phyloP scores from a whole-genome alignment of 768 basidiomycete genomes.

The Podaxis sp. region DNA sequence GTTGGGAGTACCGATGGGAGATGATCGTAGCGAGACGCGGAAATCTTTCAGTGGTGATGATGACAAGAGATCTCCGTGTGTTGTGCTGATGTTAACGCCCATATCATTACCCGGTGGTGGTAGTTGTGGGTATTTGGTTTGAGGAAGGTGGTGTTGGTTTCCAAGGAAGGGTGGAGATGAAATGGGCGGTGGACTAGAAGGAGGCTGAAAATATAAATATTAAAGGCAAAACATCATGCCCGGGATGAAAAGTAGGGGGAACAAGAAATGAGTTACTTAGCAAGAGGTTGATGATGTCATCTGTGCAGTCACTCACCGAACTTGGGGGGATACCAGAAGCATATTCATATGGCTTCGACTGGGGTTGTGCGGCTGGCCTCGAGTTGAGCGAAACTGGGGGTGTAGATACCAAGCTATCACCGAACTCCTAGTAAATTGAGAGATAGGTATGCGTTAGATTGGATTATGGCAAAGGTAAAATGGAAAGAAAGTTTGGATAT shows the following conservation, averaged over 20 bases:
- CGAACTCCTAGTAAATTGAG: slow-evolving; percentile 15
- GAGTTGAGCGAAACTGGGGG: slow-evolving; percentile 16
- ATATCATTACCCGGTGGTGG: slow-evolving; percentile 11
- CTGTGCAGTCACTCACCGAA: slow-evolving; percentile 24
- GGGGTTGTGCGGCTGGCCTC: slow-evolving; percentile 1
- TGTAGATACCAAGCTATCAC: slow-evolving; percentile 2
- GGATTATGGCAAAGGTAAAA: background rate
- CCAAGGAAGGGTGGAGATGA: slow-evolving; percentile 9
- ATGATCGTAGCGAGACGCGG: slow-evolving; percentile 8
- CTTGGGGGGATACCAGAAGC: slow-evolving; percentile 16
- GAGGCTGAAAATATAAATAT: slow-evolving; percentile 1
- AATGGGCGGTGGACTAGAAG: slow-evolving; percentile 12
- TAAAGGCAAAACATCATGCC: background rate
- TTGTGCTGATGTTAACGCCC: slow-evolving; percentile 8
- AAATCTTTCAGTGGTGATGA: slow-evolving; percentile 4
- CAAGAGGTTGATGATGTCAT: slow-evolving; percentile 23
- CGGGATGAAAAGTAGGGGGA: background rate
- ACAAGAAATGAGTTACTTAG: background rate
- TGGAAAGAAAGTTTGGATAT: background rate
- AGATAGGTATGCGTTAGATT: slow-evolving; percentile 2
- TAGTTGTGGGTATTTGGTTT: background rate
- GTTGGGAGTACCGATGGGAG: background rate
- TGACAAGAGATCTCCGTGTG: background rate
- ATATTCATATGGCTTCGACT: slow-evolving; percentile 18
- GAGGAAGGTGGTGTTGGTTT: background rate